Base-by-base conservation (phyloP, 805 yeast genomes). In the Cyberlindnera petersonii region DNA sequence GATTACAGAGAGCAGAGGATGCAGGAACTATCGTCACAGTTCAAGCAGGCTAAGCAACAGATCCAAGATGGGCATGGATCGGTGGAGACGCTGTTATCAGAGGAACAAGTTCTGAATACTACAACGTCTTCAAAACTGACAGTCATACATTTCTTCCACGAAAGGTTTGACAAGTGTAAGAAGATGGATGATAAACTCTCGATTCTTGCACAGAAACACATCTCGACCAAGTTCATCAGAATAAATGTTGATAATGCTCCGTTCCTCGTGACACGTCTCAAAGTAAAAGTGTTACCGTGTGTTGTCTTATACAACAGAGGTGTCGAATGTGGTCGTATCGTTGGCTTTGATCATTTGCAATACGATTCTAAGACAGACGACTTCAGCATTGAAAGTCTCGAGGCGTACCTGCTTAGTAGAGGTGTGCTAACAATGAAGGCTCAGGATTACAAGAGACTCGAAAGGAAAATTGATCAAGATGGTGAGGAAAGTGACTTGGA, bases 341-440 rank as follows among this genome's bases (percentile, higher is more conserved):
- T 85, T 5, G 96, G 96, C 6, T 81, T 86, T 51, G 80, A 79
- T 37, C 71, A 73, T 23, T 61, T 86, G 31, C 74, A 77, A 21
- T 52, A 48, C 39, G 58, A 54, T 30, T 68, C 66, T 24, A 63
- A 70, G 35, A 62, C 68, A 4, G 67, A 69, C 35, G 71, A 66
- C 28, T 78, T 81, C 49, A 52, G 66, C 3, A 49, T 73, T 8
- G 70, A 65, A 30, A 52, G 66, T 2, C 60, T 85, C 43, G 89
- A 83, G 52, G 53, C 47, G 3, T 53, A 63, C 16, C 44, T 72
- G n/a, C 42, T 57, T 16, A 37, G 48, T 4, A 49, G 52, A 22
- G 68, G 59, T 33, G 37, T 39, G 39, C 34, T 22, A 5, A 20
- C 26, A n/a, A 54, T 65, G 29, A 61, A 53, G 30, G 65, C 72